These are phyloP conservation scores for Dendrothele bispora DNA, from an alignment of 768 basidiomycete species.

Conservation along the genomic window DNA sequence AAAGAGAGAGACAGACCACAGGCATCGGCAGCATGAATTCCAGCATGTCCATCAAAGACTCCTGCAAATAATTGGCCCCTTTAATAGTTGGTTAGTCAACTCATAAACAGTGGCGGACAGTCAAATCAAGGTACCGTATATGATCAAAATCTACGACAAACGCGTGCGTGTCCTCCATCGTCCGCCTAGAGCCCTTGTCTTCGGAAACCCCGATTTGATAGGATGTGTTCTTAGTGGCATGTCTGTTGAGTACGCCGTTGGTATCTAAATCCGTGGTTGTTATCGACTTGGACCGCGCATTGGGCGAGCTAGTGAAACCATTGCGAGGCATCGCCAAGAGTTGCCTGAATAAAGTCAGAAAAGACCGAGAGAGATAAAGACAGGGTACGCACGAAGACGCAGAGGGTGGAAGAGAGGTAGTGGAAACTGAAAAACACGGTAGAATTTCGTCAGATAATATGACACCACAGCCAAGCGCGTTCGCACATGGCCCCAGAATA, in stretches of 20 bases:
- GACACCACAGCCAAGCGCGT: too few relatives aligned
- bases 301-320: slow-evolving; percentile 59
- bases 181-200: slow-evolving; percentile 86
- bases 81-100: too few relatives aligned
- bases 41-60: slow-evolving; percentile 97
- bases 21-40: slow-evolving; percentile 99
- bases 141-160: slow-evolving; percentile 94
- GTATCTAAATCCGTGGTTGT: slow-evolving; percentile 79
- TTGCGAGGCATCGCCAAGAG: slow-evolving; percentile 34
- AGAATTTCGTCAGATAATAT: too few relatives aligned
- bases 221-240: slow-evolving; percentile 62
- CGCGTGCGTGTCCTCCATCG: slow-evolving; percentile 97
- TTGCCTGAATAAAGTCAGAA: too few relatives aligned
- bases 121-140: too few relatives aligned
- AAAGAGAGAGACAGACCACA: too few relatives aligned
- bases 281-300: slow-evolving; percentile 81
- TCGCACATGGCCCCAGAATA: too few relatives aligned
- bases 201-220: slow-evolving; percentile 77
- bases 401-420: too few relatives aligned
- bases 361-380: too few relatives aligned
- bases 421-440: too few relatives aligned
- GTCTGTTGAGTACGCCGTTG: slow-evolving; percentile 78
- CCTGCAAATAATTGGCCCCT: slow-evolving; percentile 98
- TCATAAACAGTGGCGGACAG: too few relatives aligned
- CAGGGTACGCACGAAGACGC: too few relatives aligned